Percentiles rank a stretch among this genome's conserved stretches.
Evolutionary conservation across 2,329 filamentous ascomycete genomes (phyloP).

Genomic region (Colletotrichum musae): DNA sequence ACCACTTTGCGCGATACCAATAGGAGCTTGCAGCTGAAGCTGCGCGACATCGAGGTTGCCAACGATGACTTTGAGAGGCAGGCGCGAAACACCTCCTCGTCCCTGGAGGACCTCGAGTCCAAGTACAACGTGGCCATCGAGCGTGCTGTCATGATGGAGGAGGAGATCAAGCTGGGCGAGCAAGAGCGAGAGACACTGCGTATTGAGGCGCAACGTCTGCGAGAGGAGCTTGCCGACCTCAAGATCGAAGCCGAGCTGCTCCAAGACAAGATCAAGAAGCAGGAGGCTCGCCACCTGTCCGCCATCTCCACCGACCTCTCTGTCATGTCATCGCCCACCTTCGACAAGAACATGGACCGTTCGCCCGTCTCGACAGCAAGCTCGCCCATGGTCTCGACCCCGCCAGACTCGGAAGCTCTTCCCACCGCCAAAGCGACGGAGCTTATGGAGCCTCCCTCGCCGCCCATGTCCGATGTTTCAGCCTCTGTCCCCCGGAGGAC

Average conservation of each 20-base stretch:
- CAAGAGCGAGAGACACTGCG: conserved; percentile 90
- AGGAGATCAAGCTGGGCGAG: conserved; percentile 92
- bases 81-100: conserved; percentile 94
- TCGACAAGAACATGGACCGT: conserved; percentile 77
- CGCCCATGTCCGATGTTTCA: conserved; percentile 91
- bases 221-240: conserved; percentile 92
- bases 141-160: conserved; percentile 91
- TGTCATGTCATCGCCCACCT: conserved; percentile 77
- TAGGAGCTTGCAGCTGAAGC: conserved; percentile 82
- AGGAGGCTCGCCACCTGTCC: conserved; percentile 71
- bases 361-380: conserved; percentile 91
- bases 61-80: conserved; percentile 99
- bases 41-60: conserved; percentile 96
- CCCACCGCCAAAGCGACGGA: conserved; percentile 69
- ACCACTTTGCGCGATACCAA: conserved; percentile 90
- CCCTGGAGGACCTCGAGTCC: conserved; percentile 94
- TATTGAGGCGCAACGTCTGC: conserved; percentile 90
- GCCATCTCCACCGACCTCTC: conserved; percentile 74
- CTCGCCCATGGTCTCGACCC: conserved; percentile 90
- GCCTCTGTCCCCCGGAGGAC: conserved; percentile 47
- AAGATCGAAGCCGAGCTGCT: conserved; percentile 96
- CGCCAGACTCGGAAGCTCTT: conserved; percentile 69
- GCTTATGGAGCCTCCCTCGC: conserved; percentile 88
- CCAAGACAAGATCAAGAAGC: conserved; percentile 91
- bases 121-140: conserved; percentile 98